Evolutionary conservation across 495 filamentous ascomycete genomes (phyloP), one percentile per base, ranked within the genome.

Genomic region (Trichoderma erinaceum): DNA sequence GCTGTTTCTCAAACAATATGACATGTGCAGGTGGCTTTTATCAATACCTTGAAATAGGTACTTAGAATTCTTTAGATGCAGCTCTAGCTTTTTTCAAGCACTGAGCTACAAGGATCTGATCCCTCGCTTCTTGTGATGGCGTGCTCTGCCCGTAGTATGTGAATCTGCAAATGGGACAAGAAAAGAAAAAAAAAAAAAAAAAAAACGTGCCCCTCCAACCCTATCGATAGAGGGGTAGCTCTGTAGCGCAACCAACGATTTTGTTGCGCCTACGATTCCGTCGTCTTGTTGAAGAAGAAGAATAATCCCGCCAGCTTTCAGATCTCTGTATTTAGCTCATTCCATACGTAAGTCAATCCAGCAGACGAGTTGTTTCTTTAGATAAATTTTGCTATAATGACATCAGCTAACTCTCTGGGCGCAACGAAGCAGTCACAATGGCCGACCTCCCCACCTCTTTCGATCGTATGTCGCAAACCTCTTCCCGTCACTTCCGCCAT

Each of bases 391-490:
- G 2, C 27, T 61, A 29, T 12, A 61, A 25, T 11, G 8, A 2
- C 23, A 32, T 61, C 23, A 61, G 27, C 56, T 32, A 61, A 61
- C 10, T 48, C 11, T 32, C 27, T 13, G 16, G 16, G 23, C 13
- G 15, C 23, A 61, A 12, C 25, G 4, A 56, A 66, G 15, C 15
- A 27, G 25, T 67, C 61, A 67, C 25, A 15, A 73, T 73, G 71
- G 64, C 56, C 18, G 64, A 67, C 58, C 69, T 73, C 65, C 72
- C 72, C 18, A 46, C 56, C 68, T 64, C 69, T 58, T 73, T 71
- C 67, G 72, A 71, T 67, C 41, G 72, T 73, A 69, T 44, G 63
- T 52, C 64, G 23, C 50, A 38, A 50, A 18, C 32, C 23, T 16
- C 61, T 13, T 41, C 25, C 29, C 12, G 35, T 38, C 8, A 38